Base-by-base conservation (phyloP, 2,329 filamentous ascomycete genomes). In the Colletotrichum melonis region DNA sequence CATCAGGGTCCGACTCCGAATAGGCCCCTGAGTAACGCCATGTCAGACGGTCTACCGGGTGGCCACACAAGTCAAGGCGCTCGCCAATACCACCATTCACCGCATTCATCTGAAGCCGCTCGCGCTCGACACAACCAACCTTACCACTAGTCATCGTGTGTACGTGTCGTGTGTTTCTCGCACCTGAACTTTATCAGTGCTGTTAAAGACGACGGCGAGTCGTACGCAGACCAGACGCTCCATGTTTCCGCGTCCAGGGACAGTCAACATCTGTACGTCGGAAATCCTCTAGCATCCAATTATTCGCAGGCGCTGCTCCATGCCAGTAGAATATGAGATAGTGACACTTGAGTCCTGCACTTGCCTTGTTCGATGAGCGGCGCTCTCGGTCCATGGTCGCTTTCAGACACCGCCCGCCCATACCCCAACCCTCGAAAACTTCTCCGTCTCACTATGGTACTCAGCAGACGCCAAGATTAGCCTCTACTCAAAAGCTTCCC, bases 401-500 rank as follows among this genome's bases (percentile, higher is more conserved):
- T n/a, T 24, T 42, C 58, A 42, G 58, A 49, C 42, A 49, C 58
- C 58, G 54, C 57, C 30, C 14, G 24, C 49, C 38, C 42, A 22
- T 19, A 35, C 46, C 64, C 57, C 55, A 57, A 57, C 49, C n/a
- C 24, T 57, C 35, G 56, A 46, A 57, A 58, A 16, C 6, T 35
- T 42, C 26, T n/a, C 59, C 32, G 26, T 28, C 67, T 35, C 59
- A 57, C 38, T 46, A 38, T 9, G 35, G 35, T 38, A 24, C 9
- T 26, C 26, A 59, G 14, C 54, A 14, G 26, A 72, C 22, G 66
- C 54, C 59, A 64, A 22, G 55, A 11, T 7, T 12, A 30, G 59
- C 22, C n/a, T 54, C 52, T 73, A 32, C 46, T 65, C 30, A 4
- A 26, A 59, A 38, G 83, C 1, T 76, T 87, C 26, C 80, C 85